Base-by-base conservation (phyloP, 805 yeast species). In the Priceomyces medius region DNA sequence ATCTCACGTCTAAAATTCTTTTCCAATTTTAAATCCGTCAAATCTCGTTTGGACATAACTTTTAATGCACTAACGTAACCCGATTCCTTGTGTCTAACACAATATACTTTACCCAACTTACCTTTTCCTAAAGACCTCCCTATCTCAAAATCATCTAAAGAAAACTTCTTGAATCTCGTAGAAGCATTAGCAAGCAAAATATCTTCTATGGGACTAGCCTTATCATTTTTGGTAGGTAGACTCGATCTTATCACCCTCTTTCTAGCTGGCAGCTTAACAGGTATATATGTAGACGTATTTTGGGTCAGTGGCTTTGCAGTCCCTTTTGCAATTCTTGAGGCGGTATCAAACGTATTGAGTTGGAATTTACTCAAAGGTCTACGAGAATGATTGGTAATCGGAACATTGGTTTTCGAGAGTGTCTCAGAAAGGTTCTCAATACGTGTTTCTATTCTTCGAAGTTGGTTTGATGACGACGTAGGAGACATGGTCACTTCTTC, bases 121-220 rank as follows among this genome's bases (percentile, higher is more conserved):
- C 99, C 99, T 57, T 87, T 88, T 0, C 98, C 99, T 37, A 91
- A 72, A 43, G 84, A 81, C 40, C 82, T 77, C 13, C 97, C 98
- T 32, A 91, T 75, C 51, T 89, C 96, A 63, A 91, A 91, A 56
- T 87, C 93, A 20, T 69, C 63, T 17, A 81, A 61, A 0, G 74
- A 50, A 40, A 49, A 24, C 19, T 13, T 32, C 27, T 26, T 39
- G 10, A 33, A 18, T 32, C 28, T 33, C 9, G 24, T 16, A 13
- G 33, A 33, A 9, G 42, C 32, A 26, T 27, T 39, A 24, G 37
- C 24, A 14, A 29, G 37, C 16, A 24, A 33, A n/a, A 32, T 20
- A 16, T 24, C 32, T 17, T 26, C 28, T 23, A 35, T 8, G 4
- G 26, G 13, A 10, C 26, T 16, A 5, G 14, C 23, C 10, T 33